Conservation (phyloP, 805 yeast species). For the Nakazawaea laoshanensis region DNA sequence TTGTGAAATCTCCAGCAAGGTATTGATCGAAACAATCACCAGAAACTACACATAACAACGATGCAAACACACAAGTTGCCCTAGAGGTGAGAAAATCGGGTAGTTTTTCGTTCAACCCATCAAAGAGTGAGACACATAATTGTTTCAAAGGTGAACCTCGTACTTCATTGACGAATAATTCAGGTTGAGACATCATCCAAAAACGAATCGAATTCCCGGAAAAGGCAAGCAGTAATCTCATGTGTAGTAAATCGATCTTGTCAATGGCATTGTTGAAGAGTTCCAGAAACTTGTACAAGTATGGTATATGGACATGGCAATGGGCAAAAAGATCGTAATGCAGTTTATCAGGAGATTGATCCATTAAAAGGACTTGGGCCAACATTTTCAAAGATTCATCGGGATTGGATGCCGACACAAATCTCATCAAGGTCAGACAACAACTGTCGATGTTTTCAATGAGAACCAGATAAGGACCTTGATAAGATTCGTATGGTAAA, state of each 20-base stretch:
- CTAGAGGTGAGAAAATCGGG: slow-evolving; percentile 6
- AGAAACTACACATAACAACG: slow-evolving; percentile 23
- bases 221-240: slow-evolving; percentile 33
- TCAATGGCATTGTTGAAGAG: slow-evolving; percentile 28
- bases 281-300: slow-evolving; percentile 28
- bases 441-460: slow-evolving; percentile 26
- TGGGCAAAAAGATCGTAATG: too few species aligned
- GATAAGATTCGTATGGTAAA: slow-evolving; percentile 12
- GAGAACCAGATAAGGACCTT: slow-evolving; percentile 13
- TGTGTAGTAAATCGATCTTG: slow-evolving; percentile 34
- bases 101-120: slow-evolving; percentile 1
- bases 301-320: too few species aligned
- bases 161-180: slow-evolving; percentile 26
- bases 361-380: slow-evolving; percentile 31
- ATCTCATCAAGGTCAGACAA: slow-evolving; percentile 33
- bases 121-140: slow-evolving; percentile 5
- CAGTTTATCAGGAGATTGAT: too few species aligned
- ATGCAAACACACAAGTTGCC: slow-evolving; percentile 17
- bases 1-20: slow-evolving; percentile 9
- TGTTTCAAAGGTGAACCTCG: too few species aligned
- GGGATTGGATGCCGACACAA: slow-evolving; percentile 43
- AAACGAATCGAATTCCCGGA: slow-evolving; percentile 34
- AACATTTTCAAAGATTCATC: slow-evolving; percentile 37
- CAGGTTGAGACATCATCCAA: slow-evolving; percentile 44
- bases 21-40: slow-evolving; percentile 23